These are phyloP conservation scores for Tricholoma sp. DNA, from an alignment of 768 basidiomycete genomes.

Conservation along the genomic window DNA sequence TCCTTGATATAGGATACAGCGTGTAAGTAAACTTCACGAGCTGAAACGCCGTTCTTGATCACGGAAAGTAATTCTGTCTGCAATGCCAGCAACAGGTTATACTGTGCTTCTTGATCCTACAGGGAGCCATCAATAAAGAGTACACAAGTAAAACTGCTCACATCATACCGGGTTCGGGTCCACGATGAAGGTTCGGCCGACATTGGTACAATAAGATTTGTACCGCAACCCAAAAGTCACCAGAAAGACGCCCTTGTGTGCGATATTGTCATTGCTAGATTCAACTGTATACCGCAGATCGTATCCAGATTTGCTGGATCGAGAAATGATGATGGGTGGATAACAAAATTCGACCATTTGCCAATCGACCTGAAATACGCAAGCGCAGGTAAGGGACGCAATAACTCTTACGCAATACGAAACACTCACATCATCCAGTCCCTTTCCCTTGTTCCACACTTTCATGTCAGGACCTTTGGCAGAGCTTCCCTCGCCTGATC, in stretches of 20 bases:
- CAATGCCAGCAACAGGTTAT: conserved; percentile 69
- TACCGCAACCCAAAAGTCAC: conserved; percentile 87
- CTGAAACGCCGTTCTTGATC: conserved; percentile 73
- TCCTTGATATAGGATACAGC: conserved; percentile 65
- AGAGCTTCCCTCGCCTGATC: conserved; percentile 72
- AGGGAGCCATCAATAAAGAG: conserved; percentile 5
- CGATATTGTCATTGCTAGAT: conserved; percentile 77
- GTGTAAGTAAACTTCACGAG: conserved; percentile 79
- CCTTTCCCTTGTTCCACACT: conserved; percentile 80
- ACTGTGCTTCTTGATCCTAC: conserved; percentile 90
- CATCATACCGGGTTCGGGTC: conserved; percentile 76
- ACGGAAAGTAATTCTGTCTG: conserved; percentile 70
- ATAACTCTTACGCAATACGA: neutral
- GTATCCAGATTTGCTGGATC: conserved; percentile 76
- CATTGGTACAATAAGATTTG: conserved; percentile 88
- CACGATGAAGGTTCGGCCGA: conserved; percentile 93
- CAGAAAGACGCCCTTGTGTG: conserved; percentile 84
- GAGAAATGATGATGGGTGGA: conserved; percentile 93
- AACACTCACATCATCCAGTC: conserved; percentile 62
- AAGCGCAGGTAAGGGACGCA: conserved; percentile 1
- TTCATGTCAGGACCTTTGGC: conserved; percentile 89
- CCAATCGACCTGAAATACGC: conserved; percentile 72
- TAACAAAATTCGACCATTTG: conserved; percentile 90
- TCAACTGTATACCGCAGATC: conserved; percentile 85
- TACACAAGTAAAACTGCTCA: neutral